Evolutionary conservation across 2,329 filamentous ascomycete genomes (phyloP).

Genomic region (Claviceps sp.): DNA sequence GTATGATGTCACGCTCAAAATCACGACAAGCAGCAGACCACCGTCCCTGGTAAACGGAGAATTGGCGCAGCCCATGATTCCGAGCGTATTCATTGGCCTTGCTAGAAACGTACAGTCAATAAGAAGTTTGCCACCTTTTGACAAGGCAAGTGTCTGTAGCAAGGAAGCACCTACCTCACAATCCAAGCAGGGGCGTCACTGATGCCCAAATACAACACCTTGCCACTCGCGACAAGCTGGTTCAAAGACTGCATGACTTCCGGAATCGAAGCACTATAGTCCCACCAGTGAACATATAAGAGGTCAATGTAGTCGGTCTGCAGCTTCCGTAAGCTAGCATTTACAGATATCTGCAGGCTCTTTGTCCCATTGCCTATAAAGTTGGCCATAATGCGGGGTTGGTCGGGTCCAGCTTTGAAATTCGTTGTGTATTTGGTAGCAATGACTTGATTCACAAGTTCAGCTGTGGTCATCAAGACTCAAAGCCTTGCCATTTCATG

Average conservation of each 20-base stretch:
- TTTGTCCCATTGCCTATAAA: constrained; percentile 48
- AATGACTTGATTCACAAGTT: constrained; percentile 34
- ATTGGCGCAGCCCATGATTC: constrained; percentile 54
- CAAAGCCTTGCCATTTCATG: not conserved
- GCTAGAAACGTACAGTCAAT: constrained; percentile 14
- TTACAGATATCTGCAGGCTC: constrained; percentile 41
- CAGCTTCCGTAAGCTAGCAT: constrained; percentile 44
- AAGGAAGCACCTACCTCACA: constrained; percentile 26
- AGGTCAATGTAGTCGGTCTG: constrained; percentile 59
- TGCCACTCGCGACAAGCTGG: constrained; percentile 42
- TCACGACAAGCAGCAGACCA: constrained; percentile 27
- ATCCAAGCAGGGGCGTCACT: constrained; percentile 59
- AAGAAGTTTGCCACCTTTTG: not conserved
- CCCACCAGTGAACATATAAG: constrained; percentile 54
- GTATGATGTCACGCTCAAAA: constrained; percentile 30
- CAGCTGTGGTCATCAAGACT: not conserved
- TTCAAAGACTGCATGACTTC: constrained; percentile 60
- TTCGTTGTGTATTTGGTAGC: constrained; percentile 57
- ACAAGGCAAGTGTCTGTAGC: not conserved
- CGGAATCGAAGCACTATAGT: constrained; percentile 50
- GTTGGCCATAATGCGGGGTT: constrained; percentile 35
- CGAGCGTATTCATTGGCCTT: constrained; percentile 58
- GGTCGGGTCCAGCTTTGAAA: constrained; percentile 31
- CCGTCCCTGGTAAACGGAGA: constrained; percentile 37
- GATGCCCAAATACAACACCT: constrained; percentile 53